Evolutionary conservation across 192 early-diverging fungal genomes (phyloP).

Genomic region (Coemansia sp.): DNA sequence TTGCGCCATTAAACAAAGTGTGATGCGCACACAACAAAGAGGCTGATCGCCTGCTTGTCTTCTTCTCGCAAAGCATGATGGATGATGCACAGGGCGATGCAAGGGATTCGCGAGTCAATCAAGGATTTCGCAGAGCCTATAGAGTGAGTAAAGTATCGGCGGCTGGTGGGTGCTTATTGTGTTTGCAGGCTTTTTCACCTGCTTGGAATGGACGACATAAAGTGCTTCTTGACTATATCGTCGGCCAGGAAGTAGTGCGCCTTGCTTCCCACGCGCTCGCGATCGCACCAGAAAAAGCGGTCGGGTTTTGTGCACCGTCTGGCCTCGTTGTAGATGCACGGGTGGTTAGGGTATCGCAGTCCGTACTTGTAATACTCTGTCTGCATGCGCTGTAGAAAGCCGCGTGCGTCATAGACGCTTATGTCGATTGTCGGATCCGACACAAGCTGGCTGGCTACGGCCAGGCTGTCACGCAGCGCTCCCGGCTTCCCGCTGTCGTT

Average conservation of each 20-base stretch:
- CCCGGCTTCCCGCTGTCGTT: too few relatives aligned
- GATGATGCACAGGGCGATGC: too few relatives aligned
- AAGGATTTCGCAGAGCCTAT: too few relatives aligned
- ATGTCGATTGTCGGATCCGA: slow-evolving; percentile 9
- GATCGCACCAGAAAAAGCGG: slow-evolving; percentile 33
- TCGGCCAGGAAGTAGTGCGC: slow-evolving; percentile 30
- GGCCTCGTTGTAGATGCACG: slow-evolving; percentile 9
- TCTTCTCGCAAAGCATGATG: too few relatives aligned
- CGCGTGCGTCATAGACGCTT: slow-evolving; percentile 4
- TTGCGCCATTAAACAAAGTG: too few relatives aligned
- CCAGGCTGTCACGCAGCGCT: slow-evolving; percentile 1
- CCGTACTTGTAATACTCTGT: slow-evolving; percentile 30
- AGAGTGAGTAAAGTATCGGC: too few relatives aligned
- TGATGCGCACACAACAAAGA: too few relatives aligned
- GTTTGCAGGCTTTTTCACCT: background rate
- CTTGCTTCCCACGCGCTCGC: slow-evolving; percentile 11
- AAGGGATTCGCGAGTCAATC: too few relatives aligned
- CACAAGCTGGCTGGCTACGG: slow-evolving; percentile 1
- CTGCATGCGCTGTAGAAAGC: slow-evolving; percentile 21
- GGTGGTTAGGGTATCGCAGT: slow-evolving; percentile 8
- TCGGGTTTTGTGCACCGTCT: slow-evolving; percentile 13
- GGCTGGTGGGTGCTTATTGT: too few relatives aligned
- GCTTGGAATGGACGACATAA: background rate
- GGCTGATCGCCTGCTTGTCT: too few relatives aligned
- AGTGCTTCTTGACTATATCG: slow-evolving; percentile 22